Evolutionary conservation across 306 rosid species (phyloP).

Genomic region (Fragaria ananassa): DNA sequence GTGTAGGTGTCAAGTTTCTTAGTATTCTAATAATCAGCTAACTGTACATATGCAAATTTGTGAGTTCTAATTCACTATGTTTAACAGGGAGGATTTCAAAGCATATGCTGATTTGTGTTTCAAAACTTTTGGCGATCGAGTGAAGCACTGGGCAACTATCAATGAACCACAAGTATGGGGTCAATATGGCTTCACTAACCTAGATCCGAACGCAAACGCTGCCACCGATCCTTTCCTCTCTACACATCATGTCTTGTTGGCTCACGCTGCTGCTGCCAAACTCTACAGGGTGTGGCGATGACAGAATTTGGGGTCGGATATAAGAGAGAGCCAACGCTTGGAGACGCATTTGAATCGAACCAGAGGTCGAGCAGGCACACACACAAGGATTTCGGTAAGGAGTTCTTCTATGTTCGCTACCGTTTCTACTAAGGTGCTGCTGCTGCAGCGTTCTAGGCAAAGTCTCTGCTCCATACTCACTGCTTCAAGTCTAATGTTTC

Average conservation of each 20-base stretch:
- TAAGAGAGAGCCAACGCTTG: neutral
- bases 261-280: conserved; percentile 4
- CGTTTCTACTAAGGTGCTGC: neutral
- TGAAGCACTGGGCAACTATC: conserved; percentile 11
- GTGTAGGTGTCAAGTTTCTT: neutral
- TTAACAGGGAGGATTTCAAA: neutral
- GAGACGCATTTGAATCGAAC: neutral
- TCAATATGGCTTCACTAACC: neutral
- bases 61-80: no score
- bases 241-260: neutral
- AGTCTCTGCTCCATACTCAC: no score
- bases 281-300: neutral
- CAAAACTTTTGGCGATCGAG: neutral
- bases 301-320: neutral
- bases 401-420: neutral
- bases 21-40: no score
- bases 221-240: neutral
- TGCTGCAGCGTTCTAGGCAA: neutral
- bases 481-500: no score
- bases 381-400: neutral
- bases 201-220: neutral
- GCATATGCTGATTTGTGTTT: conserved; percentile 10
- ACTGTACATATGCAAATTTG: no score
- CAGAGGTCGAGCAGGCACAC: neutral
- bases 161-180: conserved; percentile 9